A percentile compares a stretch with the other conserved stretches of the same genome.
Conservation (phyloP, 2,329 filamentous ascomycete genomes). For the Xylariaceae sp. region DNA sequence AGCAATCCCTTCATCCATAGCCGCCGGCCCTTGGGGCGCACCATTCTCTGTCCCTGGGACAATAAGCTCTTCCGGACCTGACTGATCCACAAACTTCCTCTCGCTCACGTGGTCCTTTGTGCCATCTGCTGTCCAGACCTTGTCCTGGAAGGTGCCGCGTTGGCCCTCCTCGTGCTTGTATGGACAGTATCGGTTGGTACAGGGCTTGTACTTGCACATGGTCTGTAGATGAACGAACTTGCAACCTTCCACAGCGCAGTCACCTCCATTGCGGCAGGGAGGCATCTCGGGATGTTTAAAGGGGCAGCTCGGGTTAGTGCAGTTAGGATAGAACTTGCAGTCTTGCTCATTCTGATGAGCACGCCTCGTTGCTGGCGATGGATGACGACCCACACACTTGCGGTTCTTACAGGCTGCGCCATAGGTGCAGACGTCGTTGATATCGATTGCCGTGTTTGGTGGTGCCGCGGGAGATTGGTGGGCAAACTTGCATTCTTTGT, state of each 20-base stretch:
- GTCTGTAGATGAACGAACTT: slow-evolving; percentile 87
- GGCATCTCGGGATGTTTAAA: slow-evolving; percentile 90
- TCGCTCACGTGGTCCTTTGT: slow-evolving; percentile 76
- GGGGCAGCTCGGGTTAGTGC: slow-evolving; percentile 81
- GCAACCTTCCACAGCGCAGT: slow-evolving; percentile 80
- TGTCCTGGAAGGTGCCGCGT: slow-evolving; percentile 80
- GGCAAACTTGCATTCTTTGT: slow-evolving; percentile 87
- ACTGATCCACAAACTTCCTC: slow-evolving; percentile 80
- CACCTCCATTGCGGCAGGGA: slow-evolving; percentile 86
- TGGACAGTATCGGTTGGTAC: slow-evolving; percentile 82
- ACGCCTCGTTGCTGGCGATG: slow-evolving; percentile 80
- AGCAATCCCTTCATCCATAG: slow-evolving; percentile 43
- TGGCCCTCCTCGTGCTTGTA: slow-evolving; percentile 94
- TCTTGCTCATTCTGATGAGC: slow-evolving; percentile 82
- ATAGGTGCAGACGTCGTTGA: slow-evolving; percentile 78
- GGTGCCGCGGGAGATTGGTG: slow-evolving; percentile 93
- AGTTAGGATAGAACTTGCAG: slow-evolving; percentile 91
- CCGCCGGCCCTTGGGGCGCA: slow-evolving; percentile 43
- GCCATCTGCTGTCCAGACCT: slow-evolving; percentile 79
- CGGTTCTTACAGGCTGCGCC: slow-evolving; percentile 93
- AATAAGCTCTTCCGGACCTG: slow-evolving; percentile 70
- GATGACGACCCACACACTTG: slow-evolving; percentile 90
- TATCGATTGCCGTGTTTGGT: slow-evolving; percentile 74
- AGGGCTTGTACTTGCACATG: slow-evolving; percentile 89
- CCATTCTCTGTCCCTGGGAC: slow-evolving; percentile 55